Conservation (phyloP, 2,329 filamentous ascomycete species). For the Trichoderma semiorbis region DNA sequence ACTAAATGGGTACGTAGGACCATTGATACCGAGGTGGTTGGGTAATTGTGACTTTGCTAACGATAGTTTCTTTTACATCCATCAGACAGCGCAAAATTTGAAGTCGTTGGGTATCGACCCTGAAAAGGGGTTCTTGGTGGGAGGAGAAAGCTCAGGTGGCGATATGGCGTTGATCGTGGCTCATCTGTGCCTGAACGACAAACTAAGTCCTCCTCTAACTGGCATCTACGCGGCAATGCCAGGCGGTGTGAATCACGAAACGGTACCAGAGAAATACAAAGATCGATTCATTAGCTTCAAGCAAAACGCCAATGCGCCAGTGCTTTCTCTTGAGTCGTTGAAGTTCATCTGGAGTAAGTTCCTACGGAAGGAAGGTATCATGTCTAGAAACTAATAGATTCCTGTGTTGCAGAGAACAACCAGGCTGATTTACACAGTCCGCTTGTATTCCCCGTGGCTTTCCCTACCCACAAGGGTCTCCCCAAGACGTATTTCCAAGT, state of each 20-base stretch:
- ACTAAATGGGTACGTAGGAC: constrained; percentile 25
- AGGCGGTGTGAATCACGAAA: constrained; percentile 23
- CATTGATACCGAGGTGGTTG: not conserved
- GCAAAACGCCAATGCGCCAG: constrained; percentile 26
- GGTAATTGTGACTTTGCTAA: not conserved
- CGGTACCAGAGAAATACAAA: constrained; percentile 29
- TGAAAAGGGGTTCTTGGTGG: constrained; percentile 26
- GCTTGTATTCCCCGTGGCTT: constrained; percentile 27
- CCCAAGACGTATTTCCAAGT: constrained; percentile 34
- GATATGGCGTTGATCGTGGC: constrained; percentile 29
- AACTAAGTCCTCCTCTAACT: constrained; percentile 25
- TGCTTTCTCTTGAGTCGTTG: constrained; percentile 24
- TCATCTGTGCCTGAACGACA: constrained; percentile 23
- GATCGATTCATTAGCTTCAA: constrained; percentile 29
- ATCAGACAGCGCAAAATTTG: constrained; percentile 19
- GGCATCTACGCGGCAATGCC: constrained; percentile 28
- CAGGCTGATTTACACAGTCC: constrained; percentile 26
- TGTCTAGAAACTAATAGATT: not conserved
- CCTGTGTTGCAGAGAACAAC: constrained; percentile 24
- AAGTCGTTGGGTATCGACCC: constrained; percentile 26
- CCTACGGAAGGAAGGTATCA: too few relatives aligned
- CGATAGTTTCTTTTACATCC: not conserved
- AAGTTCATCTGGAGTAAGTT: constrained; percentile 27
- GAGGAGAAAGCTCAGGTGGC: constrained; percentile 29
- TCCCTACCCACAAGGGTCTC: constrained; percentile 23